A percentile compares a stretch with the other conserved stretches of the same genome.
Conservation (phyloP, 768 basidiomycete species). For the Chalciporus pseudorubinellus region DNA sequence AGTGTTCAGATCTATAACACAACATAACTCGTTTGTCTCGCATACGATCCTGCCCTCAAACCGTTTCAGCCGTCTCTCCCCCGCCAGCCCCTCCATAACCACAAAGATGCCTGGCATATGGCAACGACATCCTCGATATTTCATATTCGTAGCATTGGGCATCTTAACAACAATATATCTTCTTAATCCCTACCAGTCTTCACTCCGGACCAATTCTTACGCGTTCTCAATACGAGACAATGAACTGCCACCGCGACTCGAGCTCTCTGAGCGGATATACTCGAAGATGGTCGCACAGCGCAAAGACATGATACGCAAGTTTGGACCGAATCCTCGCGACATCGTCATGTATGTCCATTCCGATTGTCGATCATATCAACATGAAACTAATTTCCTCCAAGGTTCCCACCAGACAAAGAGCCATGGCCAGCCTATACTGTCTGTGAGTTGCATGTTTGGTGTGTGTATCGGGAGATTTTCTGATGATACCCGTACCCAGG, state of each 20-base stretch:
- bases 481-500: conserved; percentile 23
- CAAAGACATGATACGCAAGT: conserved; percentile 49
- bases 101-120: conserved; percentile 30
- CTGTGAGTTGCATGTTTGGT: conserved; percentile 37
- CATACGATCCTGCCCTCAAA: conserved; percentile 8
- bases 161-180: conserved; percentile 47
- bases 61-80: conserved; percentile 8
- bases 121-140: conserved; percentile 54
- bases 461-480: background rate
- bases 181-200: conserved; percentile 37
- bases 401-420: conserved; percentile 49
- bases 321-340: conserved; percentile 50
- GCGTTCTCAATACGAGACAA: conserved; percentile 30
- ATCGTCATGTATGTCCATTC: conserved; percentile 36
- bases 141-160: conserved; percentile 40
- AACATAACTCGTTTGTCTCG: conserved; percentile 1
- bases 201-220: conserved; percentile 22
- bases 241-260: conserved; percentile 39
- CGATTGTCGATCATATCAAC: conserved; percentile 3
- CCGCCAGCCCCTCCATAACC: background rate
- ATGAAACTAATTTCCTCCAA: conserved; percentile 20
- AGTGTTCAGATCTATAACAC: conserved; percentile 12
- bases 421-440: conserved; percentile 60
- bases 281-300: conserved; percentile 40
- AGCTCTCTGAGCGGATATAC: conserved; percentile 46